Evolutionary conservation across 495 filamentous ascomycete genomes (phyloP).

Genomic region (Penicillium silybi): DNA sequence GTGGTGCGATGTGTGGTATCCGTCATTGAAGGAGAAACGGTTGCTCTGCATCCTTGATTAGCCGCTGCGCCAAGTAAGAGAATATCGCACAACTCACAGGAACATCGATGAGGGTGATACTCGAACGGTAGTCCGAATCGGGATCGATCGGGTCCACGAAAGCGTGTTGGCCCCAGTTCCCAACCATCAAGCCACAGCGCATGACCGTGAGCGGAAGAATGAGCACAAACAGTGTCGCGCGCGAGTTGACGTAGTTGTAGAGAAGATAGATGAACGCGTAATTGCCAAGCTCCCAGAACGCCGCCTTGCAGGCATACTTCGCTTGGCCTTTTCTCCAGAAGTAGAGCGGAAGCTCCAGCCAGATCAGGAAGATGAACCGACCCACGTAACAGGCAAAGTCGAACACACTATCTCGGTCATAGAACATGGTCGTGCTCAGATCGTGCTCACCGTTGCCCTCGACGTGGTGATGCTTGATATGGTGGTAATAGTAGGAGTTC

Average conservation of each 20-base stretch:
- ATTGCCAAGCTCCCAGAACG: constrained; percentile 54
- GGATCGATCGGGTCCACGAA: constrained; percentile 67
- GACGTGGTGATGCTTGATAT: constrained; percentile 81
- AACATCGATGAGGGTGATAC: constrained; percentile 70
- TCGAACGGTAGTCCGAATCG: constrained; percentile 64
- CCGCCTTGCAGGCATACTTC: constrained; percentile 46
- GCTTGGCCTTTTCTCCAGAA: constrained; percentile 57
- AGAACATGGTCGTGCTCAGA: constrained; percentile 69
- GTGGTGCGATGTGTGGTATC: constrained; percentile 75
- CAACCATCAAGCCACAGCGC: constrained; percentile 64
- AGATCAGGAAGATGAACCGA: constrained; percentile 67
- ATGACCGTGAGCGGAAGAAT: constrained; percentile 57
- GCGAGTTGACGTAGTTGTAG: constrained; percentile 42
- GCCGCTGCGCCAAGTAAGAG: background rate
- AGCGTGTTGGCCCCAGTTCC: constrained; percentile 75
- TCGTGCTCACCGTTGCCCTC: constrained; percentile 77
- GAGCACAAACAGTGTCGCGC: constrained; percentile 55
- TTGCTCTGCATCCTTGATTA: constrained; percentile 50
- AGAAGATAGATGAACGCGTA: constrained; percentile 47
- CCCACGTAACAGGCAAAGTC: constrained; percentile 66
- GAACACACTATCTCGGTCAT: constrained; percentile 62
- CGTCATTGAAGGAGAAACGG: constrained; percentile 72
- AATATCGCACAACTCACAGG: constrained; percentile 46
- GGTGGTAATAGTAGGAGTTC: constrained; percentile 81
- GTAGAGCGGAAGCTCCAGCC: constrained; percentile 71